These are phyloP conservation scores for Ustilago lituana DNA, from an alignment of 1,284 basidiomycete genomes.

Conservation along the genomic window DNA sequence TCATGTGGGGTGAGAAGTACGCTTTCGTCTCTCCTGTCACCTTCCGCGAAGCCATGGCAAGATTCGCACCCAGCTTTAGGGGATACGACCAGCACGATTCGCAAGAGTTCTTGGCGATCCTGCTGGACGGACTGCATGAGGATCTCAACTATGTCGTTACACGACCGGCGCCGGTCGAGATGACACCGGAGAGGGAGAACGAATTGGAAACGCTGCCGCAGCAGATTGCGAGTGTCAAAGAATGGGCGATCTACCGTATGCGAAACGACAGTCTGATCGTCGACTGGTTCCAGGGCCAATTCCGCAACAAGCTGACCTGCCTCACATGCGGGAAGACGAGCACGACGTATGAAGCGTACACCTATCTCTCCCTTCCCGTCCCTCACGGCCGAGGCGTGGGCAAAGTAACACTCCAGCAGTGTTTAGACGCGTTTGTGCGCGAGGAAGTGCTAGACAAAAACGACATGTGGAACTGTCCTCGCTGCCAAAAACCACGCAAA, in stretches of 20 bases:
- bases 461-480: conserved; percentile 89
- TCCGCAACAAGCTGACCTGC: conserved; percentile 65
- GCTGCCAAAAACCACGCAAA: conserved; percentile 84
- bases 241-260: conserved; percentile 61
- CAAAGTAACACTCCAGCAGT: conserved; percentile 80
- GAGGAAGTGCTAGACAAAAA: conserved; percentile 91
- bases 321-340: conserved; percentile 75
- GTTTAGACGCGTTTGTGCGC: conserved; percentile 89
- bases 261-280: conserved; percentile 61
- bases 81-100: conserved; percentile 63
- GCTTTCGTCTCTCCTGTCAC: conserved; percentile 83
- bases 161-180: conserved; percentile 55
- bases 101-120: conserved; percentile 54
- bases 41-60: conserved; percentile 77
- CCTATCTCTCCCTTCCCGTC: conserved; percentile 64
- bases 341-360: conserved; percentile 85
- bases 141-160: conserved; percentile 55
- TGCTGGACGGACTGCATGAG: conserved; percentile 56
- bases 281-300: conserved; percentile 62
- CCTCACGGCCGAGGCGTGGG: conserved; percentile 71
- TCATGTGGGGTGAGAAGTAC: conserved; percentile 88
- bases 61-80: conserved; percentile 61
- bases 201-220: conserved; percentile 77
- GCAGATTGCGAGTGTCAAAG: conserved; percentile 69
- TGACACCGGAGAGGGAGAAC: conserved; percentile 59